phyloP scores from a whole-genome alignment of 2,329 filamentous ascomycete species.

The Colletotrichum navitas region DNA sequence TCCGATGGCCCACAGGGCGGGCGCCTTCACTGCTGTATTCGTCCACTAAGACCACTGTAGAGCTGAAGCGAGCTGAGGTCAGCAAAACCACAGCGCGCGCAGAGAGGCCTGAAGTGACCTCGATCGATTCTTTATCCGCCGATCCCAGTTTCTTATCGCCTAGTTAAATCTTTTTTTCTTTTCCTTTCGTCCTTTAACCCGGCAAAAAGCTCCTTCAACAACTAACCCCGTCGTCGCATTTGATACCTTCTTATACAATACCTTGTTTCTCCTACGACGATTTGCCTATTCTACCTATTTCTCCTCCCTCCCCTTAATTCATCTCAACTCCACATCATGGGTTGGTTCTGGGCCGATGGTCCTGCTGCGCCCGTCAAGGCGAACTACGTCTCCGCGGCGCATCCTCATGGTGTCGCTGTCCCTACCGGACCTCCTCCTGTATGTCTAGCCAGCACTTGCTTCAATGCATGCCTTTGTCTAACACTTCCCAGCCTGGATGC shows the following conservation, averaged over 20 bases:
- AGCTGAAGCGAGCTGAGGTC: background rate
- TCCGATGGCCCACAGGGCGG: conserved; percentile 27
- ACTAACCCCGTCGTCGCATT: background rate
- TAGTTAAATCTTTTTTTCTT: conserved; percentile 37
- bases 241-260: conserved; percentile 11
- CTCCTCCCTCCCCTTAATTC: background rate
- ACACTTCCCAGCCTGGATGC: conserved; percentile 60
- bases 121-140: conserved; percentile 22
- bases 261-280: conserved; percentile 6
- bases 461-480: conserved; percentile 36
- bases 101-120: conserved; percentile 5
- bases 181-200: conserved; percentile 2
- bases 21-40: conserved; percentile 11
- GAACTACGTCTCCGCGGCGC: conserved; percentile 32
- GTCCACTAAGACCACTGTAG: conserved; percentile 7
- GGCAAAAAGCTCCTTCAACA: background rate
- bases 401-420: conserved; percentile 45
- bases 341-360: conserved; percentile 74
- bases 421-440: conserved; percentile 54
- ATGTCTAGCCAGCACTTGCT: conserved; percentile 44
- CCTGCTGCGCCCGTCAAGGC: conserved; percentile 48
- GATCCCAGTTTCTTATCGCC: conserved; percentile 21
- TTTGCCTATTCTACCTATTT: background rate
- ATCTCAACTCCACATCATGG: conserved; percentile 57
- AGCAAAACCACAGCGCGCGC: background rate